phyloP scores from a whole-genome alignment of 202 grass and related monocot genomes.

The Digitaria exilis region DNA sequence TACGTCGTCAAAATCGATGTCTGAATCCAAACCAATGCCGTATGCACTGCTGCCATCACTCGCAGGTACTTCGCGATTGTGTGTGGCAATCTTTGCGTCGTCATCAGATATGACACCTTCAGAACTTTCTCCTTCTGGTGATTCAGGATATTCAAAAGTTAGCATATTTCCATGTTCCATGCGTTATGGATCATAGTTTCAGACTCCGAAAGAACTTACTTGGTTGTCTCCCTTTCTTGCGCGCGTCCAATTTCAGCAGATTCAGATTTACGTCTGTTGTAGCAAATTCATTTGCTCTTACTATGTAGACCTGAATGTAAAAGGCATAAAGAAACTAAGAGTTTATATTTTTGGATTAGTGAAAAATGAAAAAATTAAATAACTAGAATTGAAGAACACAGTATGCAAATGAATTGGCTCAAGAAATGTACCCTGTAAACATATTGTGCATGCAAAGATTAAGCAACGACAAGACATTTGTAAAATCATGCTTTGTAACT shows the following conservation, averaged over 20 bases:
- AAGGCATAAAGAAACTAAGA: background rate
- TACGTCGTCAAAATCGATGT: slow-evolving; percentile 25
- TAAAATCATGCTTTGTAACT: background rate
- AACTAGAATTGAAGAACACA: background rate
- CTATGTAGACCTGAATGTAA: slow-evolving; percentile 41
- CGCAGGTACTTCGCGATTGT: background rate
- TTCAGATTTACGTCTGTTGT: slow-evolving; percentile 25
- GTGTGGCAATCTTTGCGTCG: background rate
- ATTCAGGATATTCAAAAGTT: slow-evolving; percentile 20
- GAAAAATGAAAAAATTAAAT: background rate
- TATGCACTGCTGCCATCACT: slow-evolving; percentile 4
- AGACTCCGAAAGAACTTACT: slow-evolving; percentile 24
- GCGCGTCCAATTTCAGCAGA: slow-evolving; percentile 9
- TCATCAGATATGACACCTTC: slow-evolving; percentile 13
- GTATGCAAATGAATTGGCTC: background rate
- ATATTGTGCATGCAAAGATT: background rate
- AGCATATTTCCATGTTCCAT: background rate
- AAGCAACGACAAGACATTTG: slow-evolving; percentile 1
- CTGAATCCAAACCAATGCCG: slow-evolving; percentile 26
- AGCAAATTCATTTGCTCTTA: slow-evolving; percentile 27
- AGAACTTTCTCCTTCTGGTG: slow-evolving; percentile 15
- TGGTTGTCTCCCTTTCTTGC: slow-evolving; percentile 16
- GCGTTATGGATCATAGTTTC: background rate
- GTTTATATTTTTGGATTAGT: background rate
- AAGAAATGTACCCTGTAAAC: slow-evolving; percentile 24